Evolutionary conservation across 2,329 filamentous ascomycete genomes (phyloP), one percentile per base, ranked within the genome.

Genomic region (Colletotrichum eleusines): DNA sequence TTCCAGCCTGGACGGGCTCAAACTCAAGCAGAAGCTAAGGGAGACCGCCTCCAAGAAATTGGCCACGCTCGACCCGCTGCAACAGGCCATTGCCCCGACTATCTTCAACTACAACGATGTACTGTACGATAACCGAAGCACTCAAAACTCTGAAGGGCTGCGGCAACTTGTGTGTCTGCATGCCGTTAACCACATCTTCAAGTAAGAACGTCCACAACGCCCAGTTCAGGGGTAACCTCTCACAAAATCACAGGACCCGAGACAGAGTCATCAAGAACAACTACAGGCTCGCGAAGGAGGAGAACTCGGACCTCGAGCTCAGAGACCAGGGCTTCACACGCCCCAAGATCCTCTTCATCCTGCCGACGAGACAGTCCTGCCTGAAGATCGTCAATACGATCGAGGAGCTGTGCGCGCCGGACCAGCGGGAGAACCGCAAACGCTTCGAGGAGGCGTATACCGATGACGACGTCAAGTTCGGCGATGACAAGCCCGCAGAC

Each of bases 251-350:
- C 61, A 91, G 89, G 80, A 98, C 95, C 1, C 90, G 96, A 74
- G 95, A 98, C 77, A 89, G 91, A 38, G 92, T 98, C 0, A 88
- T 98, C 72, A 98, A 97, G 81, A 97, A 98, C 82, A 98, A 95
- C 77, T 89, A 92, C 64, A 93, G 91, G 73, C 82, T 97, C 14
- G 85, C 91, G 12, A 91, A 90, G 75, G 89, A 92, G 64, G 86
- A 89, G 5, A 87, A 88, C 12, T 86, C 86, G 46, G 91, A 93
- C 46, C 82, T 92, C 5, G 94, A 97, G 74, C 85, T 94, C 23
- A 90, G 94, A 73, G 96, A 99, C 75, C 96, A 99, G 81, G 96
- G 96, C 0, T 99, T 98, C 80, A 98, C 95, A 0, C 87, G 96
- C 6, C 96, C 96, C 9, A 98, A 98, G 78, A 91, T 98, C 8